Evolutionary conservation across 108 stramenopile genomes (phyloP), one percentile per base, ranked within the genome.

Genomic region (Cafeteria roenbergensis): DNA sequence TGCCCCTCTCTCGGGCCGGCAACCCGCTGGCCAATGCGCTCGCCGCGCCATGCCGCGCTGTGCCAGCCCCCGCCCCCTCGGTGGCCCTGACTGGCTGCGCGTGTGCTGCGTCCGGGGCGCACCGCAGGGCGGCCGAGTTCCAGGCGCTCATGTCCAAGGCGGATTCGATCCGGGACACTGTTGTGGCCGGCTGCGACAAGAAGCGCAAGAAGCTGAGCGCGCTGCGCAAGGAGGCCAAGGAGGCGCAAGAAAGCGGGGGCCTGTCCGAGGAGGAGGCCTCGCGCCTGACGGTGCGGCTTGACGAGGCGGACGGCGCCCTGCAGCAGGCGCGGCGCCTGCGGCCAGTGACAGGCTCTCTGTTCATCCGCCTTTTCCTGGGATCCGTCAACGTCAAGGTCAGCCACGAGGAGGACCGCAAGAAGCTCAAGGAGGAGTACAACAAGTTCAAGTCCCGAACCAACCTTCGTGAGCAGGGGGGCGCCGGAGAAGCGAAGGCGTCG

Each of bases 371-470:
- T 33, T 42, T 69, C 21, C 53, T 69, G 35, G 68, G 68, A 1
- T 28, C 64, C 12, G 63, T 69, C 37, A 69, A 69, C 26, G 68
- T 69, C 29, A 61, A 63, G 61, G 24, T 27, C 31, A 31, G 24
- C 50, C 32, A 33, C 20, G 51, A 63, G 50, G 36, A 20, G 27
- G 68, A 69, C 21, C 36, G 68, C 34, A 22, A 48, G 24, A 22
- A 36, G 29, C 28, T 69, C 0, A 32, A 36, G 51, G 62, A 64
- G 20, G 68, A 69, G 68, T 64, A 64, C 51, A 35, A 69, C 62
- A 64, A 69, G 63, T 69, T 69, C 68, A 64, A 64, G 34, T 51
- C 26, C 14, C 63, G 68, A 3, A 69, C 68, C 25, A 69, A 69
- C 34, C 24, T 57, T 4, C n/a, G n/a, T n/a, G n/a, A n/a, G n/a